These are phyloP conservation scores for Yamadazyma insecticola DNA, from an alignment of 805 yeast species.

Conservation along the genomic window DNA sequence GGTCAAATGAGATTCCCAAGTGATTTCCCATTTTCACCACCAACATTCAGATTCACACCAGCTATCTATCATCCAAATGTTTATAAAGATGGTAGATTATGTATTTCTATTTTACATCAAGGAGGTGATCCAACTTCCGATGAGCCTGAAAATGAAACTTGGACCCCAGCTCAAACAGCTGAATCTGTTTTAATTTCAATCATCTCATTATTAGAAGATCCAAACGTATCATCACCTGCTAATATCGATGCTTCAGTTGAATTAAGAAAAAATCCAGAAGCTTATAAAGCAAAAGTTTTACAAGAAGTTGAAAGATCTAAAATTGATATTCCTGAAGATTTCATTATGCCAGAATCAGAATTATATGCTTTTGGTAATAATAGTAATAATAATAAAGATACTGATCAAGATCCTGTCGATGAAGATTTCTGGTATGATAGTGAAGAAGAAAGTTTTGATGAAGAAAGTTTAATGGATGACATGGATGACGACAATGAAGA, in stretches of 20 bases:
- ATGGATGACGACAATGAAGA: constrained; percentile 50
- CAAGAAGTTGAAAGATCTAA: constrained; percentile 82
- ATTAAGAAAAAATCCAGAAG: constrained; percentile 76
- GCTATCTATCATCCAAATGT: constrained; percentile 95
- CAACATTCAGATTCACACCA: constrained; percentile 87
- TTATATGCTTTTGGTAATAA: constrained; percentile 37
- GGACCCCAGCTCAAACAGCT: constrained; percentile 92
- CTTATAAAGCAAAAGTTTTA: constrained; percentile 68
- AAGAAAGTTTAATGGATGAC: constrained; percentile 45
- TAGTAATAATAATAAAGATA: constrained; percentile 33
- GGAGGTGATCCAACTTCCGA: constrained; percentile 88
- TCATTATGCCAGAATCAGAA: constrained; percentile 71
- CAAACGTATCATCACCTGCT: constrained; percentile 90
- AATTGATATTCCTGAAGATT: constrained; percentile 82
- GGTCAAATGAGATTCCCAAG: constrained; percentile 92
- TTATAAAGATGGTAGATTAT: constrained; percentile 86
- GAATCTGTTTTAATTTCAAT: constrained; percentile 88
- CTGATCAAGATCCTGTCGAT: constrained; percentile 56
- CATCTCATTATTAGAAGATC: constrained; percentile 87
- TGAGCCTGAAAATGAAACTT: constrained; percentile 89
- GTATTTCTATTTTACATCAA: constrained; percentile 88
- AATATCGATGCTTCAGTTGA: constrained; percentile 94
- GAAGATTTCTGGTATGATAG: constrained; percentile 82
- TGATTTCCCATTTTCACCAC: constrained; percentile 91
- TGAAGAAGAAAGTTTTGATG: constrained; percentile 44